Evolutionary conservation across 768 basidiomycete genomes (phyloP), one percentile per base, ranked within the genome.

Genomic region (Tephrocybe sp.): DNA sequence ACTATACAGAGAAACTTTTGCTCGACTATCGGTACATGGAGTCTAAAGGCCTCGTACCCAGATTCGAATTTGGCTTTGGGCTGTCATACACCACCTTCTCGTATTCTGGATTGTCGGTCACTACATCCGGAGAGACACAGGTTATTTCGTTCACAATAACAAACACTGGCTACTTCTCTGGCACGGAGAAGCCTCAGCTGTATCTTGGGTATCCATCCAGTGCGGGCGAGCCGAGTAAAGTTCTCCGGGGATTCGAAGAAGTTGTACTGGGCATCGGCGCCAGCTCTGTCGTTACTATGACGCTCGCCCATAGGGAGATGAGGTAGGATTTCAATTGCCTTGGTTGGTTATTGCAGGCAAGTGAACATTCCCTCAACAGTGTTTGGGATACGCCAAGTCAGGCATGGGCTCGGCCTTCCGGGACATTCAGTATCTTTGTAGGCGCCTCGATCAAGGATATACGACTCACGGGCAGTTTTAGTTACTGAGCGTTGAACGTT

Each of bases 11-110:
- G 63, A 71, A 73, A 42, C 68, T 80, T n/a, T 64, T 80, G 30
- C 73, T 89, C 48, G 87, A 88, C 62, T 88, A 89, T 60, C 76
- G 83, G 7, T 77, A 79, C 65, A 82, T 86, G 70, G 82, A 83
- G 45, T 68, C 71, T 13, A 66, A 79, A 30, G 66, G 67, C 53
- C 79, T 84, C 45, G 62, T 58, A 1, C 83, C 83, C 0, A 74
- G 78, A 38, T 85, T 74, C 61, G 77, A 82, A 58, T 89, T 89
- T 64, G 87, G 87, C 4, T 88, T 79, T 62, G 88, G 88, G 1
- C 70, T 90, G 12, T 83, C 80, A 3, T 92, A 89, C 65, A 88
- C 89, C 41, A 79, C 75, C 0, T 92, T 90, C 65, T 62, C 72
- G 3, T 89, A 87, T 64, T 79, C 82, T 8, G 65, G 69, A 16